Percentiles rank a stretch among this genome's conserved stretches.
Conservation (phyloP, 129 eudicot genomes). For the Cynara cardunculus region DNA sequence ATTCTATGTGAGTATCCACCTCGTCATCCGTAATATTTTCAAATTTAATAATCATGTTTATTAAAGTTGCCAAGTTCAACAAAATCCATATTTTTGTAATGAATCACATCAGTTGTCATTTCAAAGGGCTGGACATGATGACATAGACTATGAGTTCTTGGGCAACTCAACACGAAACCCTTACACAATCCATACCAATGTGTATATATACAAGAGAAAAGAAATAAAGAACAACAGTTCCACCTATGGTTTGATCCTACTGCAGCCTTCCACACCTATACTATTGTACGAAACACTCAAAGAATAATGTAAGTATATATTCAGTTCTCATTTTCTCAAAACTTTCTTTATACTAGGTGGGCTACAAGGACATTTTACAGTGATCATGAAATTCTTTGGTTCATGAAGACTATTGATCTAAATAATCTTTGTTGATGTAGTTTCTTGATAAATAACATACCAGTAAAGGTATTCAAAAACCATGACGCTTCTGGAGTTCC, state of each 20-base stretch:
- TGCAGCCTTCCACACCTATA: constrained; percentile 39
- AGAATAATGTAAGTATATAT: constrained; percentile 32
- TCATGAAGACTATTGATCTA: too few species aligned
- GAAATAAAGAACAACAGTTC: constrained; percentile 42
- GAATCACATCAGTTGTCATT: background rate
- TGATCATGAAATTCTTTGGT: background rate
- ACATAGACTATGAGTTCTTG: constrained; percentile 12
- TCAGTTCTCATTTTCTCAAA: background rate
- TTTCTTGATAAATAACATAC: constrained; percentile 15
- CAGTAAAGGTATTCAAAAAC: constrained; percentile 4
- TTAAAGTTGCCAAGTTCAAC: too few species aligned
- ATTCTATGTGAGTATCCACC: too few species aligned
- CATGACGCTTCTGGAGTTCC: constrained; percentile 2
- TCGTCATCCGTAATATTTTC: too few species aligned
- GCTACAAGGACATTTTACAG: too few species aligned
- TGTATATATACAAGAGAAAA: constrained; percentile 37
- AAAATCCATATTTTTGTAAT: too few species aligned
- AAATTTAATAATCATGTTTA: too few species aligned
- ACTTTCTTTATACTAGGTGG: too few species aligned
- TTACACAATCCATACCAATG: constrained; percentile 22
- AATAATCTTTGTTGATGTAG: too few species aligned
- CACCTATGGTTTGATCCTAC: constrained; percentile 42
- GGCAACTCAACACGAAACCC: background rate
- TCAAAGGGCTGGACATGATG: constrained; percentile 13
- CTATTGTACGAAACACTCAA: constrained; percentile 37